phyloP scores from a whole-genome alignment of 1,284 basidiomycete species.

The Marasmius fiardii region DNA sequence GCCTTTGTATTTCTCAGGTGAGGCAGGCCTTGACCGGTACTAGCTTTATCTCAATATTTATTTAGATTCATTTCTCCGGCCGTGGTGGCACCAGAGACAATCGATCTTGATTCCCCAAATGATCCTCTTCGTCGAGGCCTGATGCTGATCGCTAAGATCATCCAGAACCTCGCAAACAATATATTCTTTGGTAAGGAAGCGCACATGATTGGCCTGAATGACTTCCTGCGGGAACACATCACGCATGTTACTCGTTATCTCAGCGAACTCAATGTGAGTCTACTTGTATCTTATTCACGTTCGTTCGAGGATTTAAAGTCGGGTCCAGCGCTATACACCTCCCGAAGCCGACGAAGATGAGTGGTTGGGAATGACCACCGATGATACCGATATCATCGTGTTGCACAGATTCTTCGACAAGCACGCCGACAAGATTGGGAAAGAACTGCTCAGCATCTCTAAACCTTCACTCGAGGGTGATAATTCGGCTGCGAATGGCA shows the following conservation, averaged over 20 bases:
- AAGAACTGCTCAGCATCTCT: slow-evolving; percentile 73
- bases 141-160: slow-evolving; percentile 85
- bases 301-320: slow-evolving; percentile 4
- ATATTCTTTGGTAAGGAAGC: slow-evolving; percentile 88
- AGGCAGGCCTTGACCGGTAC: slow-evolving; percentile 15
- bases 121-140: slow-evolving; percentile 72
- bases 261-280: slow-evolving; percentile 72
- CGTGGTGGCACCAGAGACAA: slow-evolving; percentile 79
- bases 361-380: slow-evolving; percentile 71
- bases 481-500: slow-evolving; percentile 56
- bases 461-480: slow-evolving; percentile 61
- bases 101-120: slow-evolving; percentile 78
- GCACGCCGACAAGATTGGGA: slow-evolving; percentile 81
- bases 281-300: not conserved
- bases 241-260: slow-evolving; percentile 80
- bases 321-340: slow-evolving; percentile 49
- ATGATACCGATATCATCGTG: slow-evolving; percentile 79
- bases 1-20: slow-evolving; percentile 89
- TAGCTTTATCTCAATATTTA: slow-evolving; percentile 7
- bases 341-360: slow-evolving; percentile 61
- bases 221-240: slow-evolving; percentile 77
- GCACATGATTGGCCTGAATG: slow-evolving; percentile 80
- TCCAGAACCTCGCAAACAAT: slow-evolving; percentile 92
- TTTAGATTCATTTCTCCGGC: slow-evolving; percentile 79
- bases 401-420: slow-evolving; percentile 82